phyloP scores from a whole-genome alignment of 169 alveolate genomes.

The Eimeria tenella region DNA sequence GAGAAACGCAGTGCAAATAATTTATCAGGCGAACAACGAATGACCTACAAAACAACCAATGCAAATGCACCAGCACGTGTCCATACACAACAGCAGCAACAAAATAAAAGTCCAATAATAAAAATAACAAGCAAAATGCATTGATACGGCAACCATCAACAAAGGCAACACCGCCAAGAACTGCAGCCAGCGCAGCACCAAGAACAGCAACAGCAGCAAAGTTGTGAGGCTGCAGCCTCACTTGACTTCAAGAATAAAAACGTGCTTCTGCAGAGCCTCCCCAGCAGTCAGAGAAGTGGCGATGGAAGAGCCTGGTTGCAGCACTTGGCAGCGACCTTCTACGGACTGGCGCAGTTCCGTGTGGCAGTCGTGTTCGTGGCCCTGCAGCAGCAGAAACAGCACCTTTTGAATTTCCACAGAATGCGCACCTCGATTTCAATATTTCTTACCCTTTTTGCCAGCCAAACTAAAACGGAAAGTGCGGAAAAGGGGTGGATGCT shows the following conservation, averaged over 20 bases:
- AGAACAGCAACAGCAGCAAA: not conserved
- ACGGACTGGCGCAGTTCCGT: slow-evolving; percentile 84
- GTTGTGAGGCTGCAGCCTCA: not conserved
- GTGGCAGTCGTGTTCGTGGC: slow-evolving; percentile 97
- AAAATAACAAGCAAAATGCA: too few species aligned
- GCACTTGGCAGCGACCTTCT: slow-evolving; percentile 62
- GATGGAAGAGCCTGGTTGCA: slow-evolving; percentile 81
- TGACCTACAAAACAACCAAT: too few species aligned
- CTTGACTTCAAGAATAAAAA: slow-evolving; percentile 67
- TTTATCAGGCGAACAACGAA: too few species aligned
- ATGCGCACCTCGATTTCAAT: not conserved
- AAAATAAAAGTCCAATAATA: too few species aligned
- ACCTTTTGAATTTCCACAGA: not conserved
- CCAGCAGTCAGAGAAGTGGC: slow-evolving; percentile 79
- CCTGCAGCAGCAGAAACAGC: slow-evolving; percentile 76
- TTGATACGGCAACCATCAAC: too few species aligned
- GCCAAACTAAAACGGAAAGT: not conserved
- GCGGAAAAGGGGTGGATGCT: not conserved
- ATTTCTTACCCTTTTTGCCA: too few species aligned
- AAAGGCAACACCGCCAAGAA: not conserved
- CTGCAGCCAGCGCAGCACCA: too few species aligned
- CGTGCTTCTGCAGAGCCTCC: slow-evolving; percentile 77
- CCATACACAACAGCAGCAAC: too few species aligned
- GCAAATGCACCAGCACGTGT: too few species aligned
- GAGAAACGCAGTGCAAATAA: too few species aligned